Base-by-base conservation (phyloP, 129 eudicot species). In the Chrysanthemum makinoi region DNA sequence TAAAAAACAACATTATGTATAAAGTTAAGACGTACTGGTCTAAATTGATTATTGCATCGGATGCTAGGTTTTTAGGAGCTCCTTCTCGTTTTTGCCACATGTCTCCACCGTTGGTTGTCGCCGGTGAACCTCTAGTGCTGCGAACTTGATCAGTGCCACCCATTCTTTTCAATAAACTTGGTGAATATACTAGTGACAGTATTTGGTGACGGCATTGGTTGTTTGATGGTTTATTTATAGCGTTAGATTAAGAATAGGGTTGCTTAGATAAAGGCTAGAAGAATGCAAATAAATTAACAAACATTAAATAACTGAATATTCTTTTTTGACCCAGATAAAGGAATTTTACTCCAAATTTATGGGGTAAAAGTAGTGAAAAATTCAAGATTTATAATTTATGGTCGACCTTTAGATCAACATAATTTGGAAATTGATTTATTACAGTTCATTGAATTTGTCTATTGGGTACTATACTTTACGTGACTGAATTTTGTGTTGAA, bases 41-140 rank as follows among this genome's bases (percentile, higher is more conserved):
- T 5, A 89, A 80, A 72, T 86, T 86, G 83, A 89, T 70, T 47
- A 80, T 39, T 28, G 81, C 57, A 10, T 83, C 87, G 5, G 78
- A 19, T 28, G 66, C 14, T 26, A 70, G 30, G 61, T 47, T 72
- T 56, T 50, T 65, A 30, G 72, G 56, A 60, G 65, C 65, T 24
- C 46, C 64, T 17, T 70, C 56, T 39, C n/a, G 66, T 15, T 35
- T 63, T 1, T 33, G 22, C 51, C 20, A 63, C 13, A 14, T 63
- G 51, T 75, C 62, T 8, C 54, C 73, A n/a, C 16, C 68, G 47
- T 55, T 46, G 73, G 61, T 1, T 68, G 61, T 59, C 46, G 62
- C 62, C 18, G 80, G 44, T 63, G 77, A 72, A 46, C 73, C 73
- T 65, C 68, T 11, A 46, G 22, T 71, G 68, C 28, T 26, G 10